Evolutionary conservation across 257 asterid species (phyloP), one percentile per base, ranked within the genome.

Genomic region (Oldenlandia corymbosa): DNA sequence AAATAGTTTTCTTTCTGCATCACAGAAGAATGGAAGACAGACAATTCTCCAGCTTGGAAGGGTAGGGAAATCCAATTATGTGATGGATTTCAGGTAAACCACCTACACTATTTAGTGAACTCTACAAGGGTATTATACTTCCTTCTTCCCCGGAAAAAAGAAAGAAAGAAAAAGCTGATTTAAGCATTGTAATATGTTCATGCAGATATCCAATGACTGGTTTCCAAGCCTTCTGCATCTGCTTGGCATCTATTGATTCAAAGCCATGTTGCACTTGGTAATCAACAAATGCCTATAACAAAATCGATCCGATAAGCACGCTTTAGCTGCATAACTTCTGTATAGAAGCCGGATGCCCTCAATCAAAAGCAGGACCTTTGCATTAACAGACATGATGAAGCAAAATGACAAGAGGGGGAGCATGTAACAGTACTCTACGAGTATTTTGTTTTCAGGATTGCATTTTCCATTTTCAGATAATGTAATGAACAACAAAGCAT

Each of bases 161-260:
- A n/a, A n/a, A n/a, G n/a, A n/a, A n/a, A n/a, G n/a, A 43, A 12
- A 43, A 1, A 6, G 5, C 14, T 11, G 39, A 36, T 50, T 8
- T 8, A 36, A 24, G 28, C 23, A 58, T 21, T 46, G 28, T 51
- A 47, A 39, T 1, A 55, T 60, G 50, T 31, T n/a, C 7, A 77
- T 75, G 81, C 89, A 88, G 98, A 76, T 91, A 89, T 78, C 98
- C 98, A 20, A 63, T 92, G 78, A 80, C 91, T 23, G 98, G 95
- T 45, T 92, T 85, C 71, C 98, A 88, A 78, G 98, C 98, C 23
- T 88, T 92, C 74, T 85, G 93, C 83, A 82, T 92, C 70, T 83
- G 88, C 59, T 79, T 92, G 85, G 95, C 96, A 55, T 87, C 97
- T 42, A 85, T 92, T 54, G 96, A 88, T 71, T 80, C 97, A 5